phyloP scores from a whole-genome alignment of 164 flowering plant genomes.

The Kalanchoe fedtschenkoi region DNA sequence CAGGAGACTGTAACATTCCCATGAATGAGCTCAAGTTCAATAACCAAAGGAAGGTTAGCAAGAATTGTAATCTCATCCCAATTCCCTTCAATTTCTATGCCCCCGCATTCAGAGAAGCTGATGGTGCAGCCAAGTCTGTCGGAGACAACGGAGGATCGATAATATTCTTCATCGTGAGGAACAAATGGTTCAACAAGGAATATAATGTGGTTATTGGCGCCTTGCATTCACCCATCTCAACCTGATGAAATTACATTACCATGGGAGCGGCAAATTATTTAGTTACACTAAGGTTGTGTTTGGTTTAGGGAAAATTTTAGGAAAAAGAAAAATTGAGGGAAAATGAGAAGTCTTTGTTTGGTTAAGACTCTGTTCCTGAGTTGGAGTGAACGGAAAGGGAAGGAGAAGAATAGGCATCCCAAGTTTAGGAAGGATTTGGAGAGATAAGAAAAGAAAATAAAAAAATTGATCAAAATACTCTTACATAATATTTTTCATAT shows the following conservation, averaged over 20 bases:
- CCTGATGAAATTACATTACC: constrained; percentile 34
- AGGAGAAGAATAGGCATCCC: too few species aligned
- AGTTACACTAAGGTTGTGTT: too few species aligned
- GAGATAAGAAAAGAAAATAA: too few species aligned
- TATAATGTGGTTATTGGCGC: constrained; percentile 95
- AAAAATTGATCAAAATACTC: too few species aligned
- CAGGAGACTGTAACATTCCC: neutral
- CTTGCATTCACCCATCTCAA: constrained; percentile 94
- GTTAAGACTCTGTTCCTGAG: too few species aligned
- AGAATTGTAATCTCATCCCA: constrained; percentile 73
- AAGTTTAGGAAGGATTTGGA: too few species aligned
- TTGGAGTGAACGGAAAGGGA: too few species aligned
- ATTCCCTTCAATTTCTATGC: constrained; percentile 93
- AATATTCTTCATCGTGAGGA: constrained; percentile 76
- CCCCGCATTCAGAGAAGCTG: constrained; percentile 93
- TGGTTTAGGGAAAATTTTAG: too few species aligned
- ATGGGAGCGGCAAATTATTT: too few species aligned
- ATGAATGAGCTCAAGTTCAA: neutral
- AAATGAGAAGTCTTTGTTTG: too few species aligned
- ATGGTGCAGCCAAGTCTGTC: constrained; percentile 81
- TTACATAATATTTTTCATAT: too few species aligned
- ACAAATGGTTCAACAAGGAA: constrained; percentile 89
- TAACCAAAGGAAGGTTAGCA: neutral
- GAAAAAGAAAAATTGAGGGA: too few species aligned
- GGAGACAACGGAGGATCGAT: constrained; percentile 64